phyloP scores from a whole-genome alignment of 305 asterid genomes.

The Solanum aculeatissimum region DNA sequence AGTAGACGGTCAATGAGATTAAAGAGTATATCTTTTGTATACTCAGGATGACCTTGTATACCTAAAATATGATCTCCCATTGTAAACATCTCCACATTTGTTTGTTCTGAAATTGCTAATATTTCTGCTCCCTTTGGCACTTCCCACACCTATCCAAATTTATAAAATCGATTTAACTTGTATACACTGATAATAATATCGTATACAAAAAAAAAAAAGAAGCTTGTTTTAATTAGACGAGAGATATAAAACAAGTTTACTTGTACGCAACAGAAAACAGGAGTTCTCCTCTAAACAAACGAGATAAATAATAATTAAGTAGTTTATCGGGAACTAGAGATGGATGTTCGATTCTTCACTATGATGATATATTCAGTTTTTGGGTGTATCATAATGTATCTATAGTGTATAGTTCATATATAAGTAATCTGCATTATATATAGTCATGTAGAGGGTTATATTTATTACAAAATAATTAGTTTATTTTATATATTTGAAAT shows the following conservation, averaged over 20 bases:
- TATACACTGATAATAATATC: neutral
- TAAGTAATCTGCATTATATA: no score
- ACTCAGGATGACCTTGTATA: constrained; percentile 77
- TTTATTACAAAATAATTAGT: no score
- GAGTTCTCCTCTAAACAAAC: neutral
- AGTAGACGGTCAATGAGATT: constrained; percentile 48
- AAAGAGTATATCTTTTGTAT: constrained; percentile 48
- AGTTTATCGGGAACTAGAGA: neutral
- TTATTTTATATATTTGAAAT: no score
- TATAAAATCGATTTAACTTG: neutral
- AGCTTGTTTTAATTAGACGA: neutral
- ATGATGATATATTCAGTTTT: no score
- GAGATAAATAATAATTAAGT: neutral
- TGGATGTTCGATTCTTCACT: rapidly evolving
- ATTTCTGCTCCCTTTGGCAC: constrained; percentile 53
- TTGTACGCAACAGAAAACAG: neutral
- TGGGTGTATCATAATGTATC: no score
- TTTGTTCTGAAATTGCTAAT: constrained; percentile 51
- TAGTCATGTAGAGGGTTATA: no score
- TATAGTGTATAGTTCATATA: no score
- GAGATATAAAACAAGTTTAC: neutral
- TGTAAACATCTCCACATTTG: constrained; percentile 57
- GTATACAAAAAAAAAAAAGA: neutral
- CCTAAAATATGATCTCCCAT: constrained; percentile 47
- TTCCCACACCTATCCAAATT: constrained; percentile 38